Evolutionary conservation across 176 grass and related monocot species (phyloP).

Genomic region (Aegilops sharonensis): DNA sequence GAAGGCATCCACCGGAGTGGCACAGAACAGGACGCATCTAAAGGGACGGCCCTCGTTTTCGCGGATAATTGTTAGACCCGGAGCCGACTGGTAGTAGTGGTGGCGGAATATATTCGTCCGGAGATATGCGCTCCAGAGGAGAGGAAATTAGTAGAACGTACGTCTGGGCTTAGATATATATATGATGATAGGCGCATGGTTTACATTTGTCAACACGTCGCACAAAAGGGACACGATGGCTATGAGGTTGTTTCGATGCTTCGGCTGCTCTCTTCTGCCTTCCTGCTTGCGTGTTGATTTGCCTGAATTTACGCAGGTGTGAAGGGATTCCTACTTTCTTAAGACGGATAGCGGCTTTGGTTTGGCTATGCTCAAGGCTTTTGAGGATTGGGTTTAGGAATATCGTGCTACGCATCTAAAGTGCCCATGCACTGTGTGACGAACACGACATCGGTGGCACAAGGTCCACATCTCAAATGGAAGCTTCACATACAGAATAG

Average conservation of each 20-base stretch:
- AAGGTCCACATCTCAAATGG: neutral
- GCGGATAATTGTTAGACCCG: conserved; percentile 20
- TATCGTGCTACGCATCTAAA: neutral
- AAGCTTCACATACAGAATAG: neutral
- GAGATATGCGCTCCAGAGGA: neutral
- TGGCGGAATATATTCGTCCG: conserved; percentile 51
- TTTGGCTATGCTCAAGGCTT: neutral
- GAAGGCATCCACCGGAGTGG: conserved; percentile 26
- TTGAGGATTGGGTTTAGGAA: neutral
- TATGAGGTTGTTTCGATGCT: neutral
- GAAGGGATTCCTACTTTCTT: neutral
- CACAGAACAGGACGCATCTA: neutral
- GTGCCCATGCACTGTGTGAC: neutral
- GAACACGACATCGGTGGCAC: neutral
- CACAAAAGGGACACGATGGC: neutral
- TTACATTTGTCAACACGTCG: neutral
- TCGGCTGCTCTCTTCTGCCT: neutral
- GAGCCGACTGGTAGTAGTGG: conserved; percentile 25
- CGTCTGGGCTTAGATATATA: neutral
- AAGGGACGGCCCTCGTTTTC: conserved; percentile 60
- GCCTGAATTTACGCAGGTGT: neutral
- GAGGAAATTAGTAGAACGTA: neutral
- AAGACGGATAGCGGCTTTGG: neutral
- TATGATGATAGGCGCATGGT: neutral
- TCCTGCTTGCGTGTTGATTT: neutral